Evolutionary conservation across 768 basidiomycete genomes (phyloP), one percentile per base, ranked within the genome.

Genomic region (Boletus tomentosulus): DNA sequence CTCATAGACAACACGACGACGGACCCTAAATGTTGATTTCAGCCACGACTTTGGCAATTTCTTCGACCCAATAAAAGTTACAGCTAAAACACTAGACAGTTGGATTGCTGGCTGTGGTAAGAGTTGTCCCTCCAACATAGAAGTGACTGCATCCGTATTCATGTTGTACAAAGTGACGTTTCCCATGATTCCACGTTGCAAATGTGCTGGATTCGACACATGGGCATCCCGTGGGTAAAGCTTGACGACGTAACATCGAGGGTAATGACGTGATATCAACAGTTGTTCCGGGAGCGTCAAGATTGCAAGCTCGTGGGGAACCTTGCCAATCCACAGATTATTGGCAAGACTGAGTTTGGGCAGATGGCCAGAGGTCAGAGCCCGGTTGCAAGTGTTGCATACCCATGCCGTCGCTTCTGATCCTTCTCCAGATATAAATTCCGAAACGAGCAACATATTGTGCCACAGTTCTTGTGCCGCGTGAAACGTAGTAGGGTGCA

Each of bases 301-400:
- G 0, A 54, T 30, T 4, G 48, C 1, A 0, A 78, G 55, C 31
- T 68, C 50, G 0, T 24, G 35, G 0, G 74, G 76, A 6, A 70
- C 46, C 0, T 59, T 39, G 0, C 75, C 74, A 22, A 78, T 59
- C 76, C 76, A 78, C 60, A 76, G 61, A 6, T 62, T 53, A 51
- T 78, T 78, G 1, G 70, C 71, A 0, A 78, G 64, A 1, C 69
- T 53, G 2, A 69, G 51, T 19, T 50, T 41, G 3, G 27, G 38
- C 6, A 48, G 15, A 37, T 37, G 12, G 2, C 11, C 16, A 22
- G 31, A 22, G 1, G 27, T 27, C 27, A 47, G 31, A 9, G 28
- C 28, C 6, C 16, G 10, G 1, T 16, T 8, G 10, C 45, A 31
- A 4, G 1, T 28, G n/a, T 46, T 22, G n/a, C 45, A 46, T 15